Evolutionary conservation across 768 basidiomycete genomes (phyloP).

Genomic region (Lentinus brumalis): DNA sequence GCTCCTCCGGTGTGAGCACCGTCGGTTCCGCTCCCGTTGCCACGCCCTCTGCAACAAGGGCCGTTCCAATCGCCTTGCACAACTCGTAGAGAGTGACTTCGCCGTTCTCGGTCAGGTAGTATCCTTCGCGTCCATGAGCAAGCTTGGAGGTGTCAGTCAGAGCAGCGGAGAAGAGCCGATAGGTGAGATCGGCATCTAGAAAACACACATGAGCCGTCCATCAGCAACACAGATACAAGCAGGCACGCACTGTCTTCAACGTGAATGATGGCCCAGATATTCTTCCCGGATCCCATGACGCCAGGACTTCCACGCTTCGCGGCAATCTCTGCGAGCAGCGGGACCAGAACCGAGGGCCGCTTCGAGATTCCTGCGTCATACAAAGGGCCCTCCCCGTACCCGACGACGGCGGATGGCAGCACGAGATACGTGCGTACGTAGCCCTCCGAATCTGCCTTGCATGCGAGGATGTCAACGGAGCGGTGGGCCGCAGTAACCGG

Average conservation of each 20-base stretch:
- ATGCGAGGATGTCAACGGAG: conserved; percentile 49
- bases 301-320: conserved; percentile 50
- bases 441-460: conserved; percentile 52
- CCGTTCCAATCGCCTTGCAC: conserved; percentile 35
- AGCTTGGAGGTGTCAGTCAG: conserved; percentile 19
- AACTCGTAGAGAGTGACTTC: conserved; percentile 32
- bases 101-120: conserved; percentile 31
- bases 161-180: conserved; percentile 41
- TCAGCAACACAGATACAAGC: neutral
- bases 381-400: conserved; percentile 33
- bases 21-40: conserved; percentile 37
- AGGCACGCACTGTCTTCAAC: conserved; percentile 42
- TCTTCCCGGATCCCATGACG: conserved; percentile 55
- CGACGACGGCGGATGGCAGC: conserved; percentile 60
- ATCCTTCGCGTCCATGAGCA: conserved; percentile 38
- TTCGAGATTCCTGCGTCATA: conserved; percentile 25
- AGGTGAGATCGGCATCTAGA: conserved; percentile 44
- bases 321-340: conserved; percentile 29
- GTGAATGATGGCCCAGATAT: conserved; percentile 59
- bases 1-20: conserved; percentile 44
- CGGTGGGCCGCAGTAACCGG: conserved; percentile 50
- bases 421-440: conserved; percentile 55
- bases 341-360: conserved; percentile 41
- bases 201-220: neutral
- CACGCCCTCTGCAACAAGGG: conserved; percentile 32